Conservation (phyloP, 768 basidiomycete genomes). For the Collybia sp. region DNA sequence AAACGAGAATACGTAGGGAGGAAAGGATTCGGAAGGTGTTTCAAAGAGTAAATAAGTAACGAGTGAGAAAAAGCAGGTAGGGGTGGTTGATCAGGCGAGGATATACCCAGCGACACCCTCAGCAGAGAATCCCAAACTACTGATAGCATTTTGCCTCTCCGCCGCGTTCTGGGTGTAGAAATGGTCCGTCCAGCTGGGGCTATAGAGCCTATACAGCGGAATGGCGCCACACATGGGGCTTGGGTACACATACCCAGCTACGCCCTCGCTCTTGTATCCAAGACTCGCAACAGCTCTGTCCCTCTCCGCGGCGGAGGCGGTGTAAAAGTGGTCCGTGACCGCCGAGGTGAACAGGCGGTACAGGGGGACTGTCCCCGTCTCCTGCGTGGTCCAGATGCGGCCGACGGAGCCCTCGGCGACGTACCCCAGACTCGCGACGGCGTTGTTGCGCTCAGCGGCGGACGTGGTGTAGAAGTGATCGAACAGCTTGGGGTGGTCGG, state of each 20-base stretch:
- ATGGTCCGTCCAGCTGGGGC: too few species aligned
- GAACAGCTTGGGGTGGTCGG: not conserved
- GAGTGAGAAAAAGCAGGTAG: too few species aligned
- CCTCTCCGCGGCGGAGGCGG: conserved; percentile 11
- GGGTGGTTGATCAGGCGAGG: too few species aligned
- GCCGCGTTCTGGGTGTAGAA: too few species aligned
- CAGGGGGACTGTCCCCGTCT: conserved; percentile 10
- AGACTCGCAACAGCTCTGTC: conserved; percentile 4
- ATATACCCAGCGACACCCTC: too few species aligned
- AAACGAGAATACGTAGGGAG: too few species aligned
- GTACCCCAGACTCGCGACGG: conserved; percentile 7
- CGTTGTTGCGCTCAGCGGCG: conserved; percentile 8
- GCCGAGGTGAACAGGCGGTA: conserved; percentile 13
- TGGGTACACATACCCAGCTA: conserved; percentile 13
- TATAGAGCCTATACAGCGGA: too few species aligned
- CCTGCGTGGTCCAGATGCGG: conserved; percentile 7
- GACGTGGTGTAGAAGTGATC: conserved; percentile 13
- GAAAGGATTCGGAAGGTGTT: too few species aligned
- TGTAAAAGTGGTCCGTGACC: conserved; percentile 19
- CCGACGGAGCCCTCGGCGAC: conserved; percentile 10
- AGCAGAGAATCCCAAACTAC: too few species aligned
- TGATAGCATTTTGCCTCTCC: too few species aligned
- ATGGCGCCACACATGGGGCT: too few species aligned
- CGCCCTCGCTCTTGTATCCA: conserved; percentile 11
- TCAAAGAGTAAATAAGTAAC: too few species aligned